A percentile compares a stretch with the other conserved stretches of the same genome.
phyloP scores from a whole-genome alignment of 768 basidiomycete species.

The Polyporus arcularius region DNA sequence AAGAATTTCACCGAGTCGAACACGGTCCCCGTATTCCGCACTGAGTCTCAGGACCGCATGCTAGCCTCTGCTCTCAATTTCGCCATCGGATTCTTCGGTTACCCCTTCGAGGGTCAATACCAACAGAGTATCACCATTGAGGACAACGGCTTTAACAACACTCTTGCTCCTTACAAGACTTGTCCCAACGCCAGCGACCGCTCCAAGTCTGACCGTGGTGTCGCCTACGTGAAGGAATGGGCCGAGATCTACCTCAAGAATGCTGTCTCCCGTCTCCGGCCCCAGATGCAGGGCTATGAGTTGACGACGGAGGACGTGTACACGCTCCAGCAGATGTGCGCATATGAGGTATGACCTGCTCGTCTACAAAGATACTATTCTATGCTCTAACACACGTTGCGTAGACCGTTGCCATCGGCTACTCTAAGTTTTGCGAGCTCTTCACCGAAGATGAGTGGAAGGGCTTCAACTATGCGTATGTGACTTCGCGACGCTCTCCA shows the following conservation, averaged over 20 bases:
- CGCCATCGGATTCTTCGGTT: slow-evolving; percentile 54
- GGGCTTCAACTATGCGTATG: slow-evolving; percentile 85
- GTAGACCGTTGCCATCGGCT: slow-evolving; percentile 88
- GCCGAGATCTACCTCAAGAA: slow-evolving; percentile 67
- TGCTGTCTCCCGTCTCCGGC: slow-evolving; percentile 61
- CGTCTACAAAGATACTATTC: neutral
- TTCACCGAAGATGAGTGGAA: slow-evolving; percentile 95
- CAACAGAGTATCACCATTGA: slow-evolving; percentile 46
- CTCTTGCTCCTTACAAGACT: slow-evolving; percentile 83
- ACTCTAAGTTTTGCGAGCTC: slow-evolving; percentile 87
- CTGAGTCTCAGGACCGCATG: slow-evolving; percentile 56
- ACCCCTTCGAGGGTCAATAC: slow-evolving; percentile 45
- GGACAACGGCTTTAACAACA: slow-evolving; percentile 51
- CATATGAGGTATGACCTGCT: slow-evolving; percentile 65
- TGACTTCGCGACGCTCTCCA: slow-evolving; percentile 3
- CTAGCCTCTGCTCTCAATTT: slow-evolving; percentile 54
- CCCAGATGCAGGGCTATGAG: slow-evolving; percentile 59
- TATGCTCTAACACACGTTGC: neutral
- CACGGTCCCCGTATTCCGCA: slow-evolving; percentile 51
- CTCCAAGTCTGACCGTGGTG: slow-evolving; percentile 57
- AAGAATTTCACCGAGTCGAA: slow-evolving; percentile 42
- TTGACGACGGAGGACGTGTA: slow-evolving; percentile 71
- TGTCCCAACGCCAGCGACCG: slow-evolving; percentile 61
- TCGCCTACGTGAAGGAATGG: slow-evolving; percentile 66
- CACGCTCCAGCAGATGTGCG: slow-evolving; percentile 78